Conservation (phyloP, 106 monocot genomes). For the Platanthera guangdongensis region DNA sequence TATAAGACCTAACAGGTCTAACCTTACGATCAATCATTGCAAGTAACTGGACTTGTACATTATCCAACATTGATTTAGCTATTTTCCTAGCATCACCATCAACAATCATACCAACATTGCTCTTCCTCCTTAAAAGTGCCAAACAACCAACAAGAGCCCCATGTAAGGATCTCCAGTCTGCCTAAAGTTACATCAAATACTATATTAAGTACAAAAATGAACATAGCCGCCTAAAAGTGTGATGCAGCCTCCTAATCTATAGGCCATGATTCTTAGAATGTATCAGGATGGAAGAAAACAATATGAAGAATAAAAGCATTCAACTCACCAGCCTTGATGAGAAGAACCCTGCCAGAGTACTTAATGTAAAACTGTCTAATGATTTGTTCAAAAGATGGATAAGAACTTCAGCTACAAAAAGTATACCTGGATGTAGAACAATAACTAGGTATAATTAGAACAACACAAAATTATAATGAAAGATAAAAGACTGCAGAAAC, state of each 20-base stretch:
- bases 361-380: conserved; percentile 34
- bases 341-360: conserved; percentile 68
- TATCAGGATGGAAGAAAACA: background rate
- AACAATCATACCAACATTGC: conserved; percentile 37
- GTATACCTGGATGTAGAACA: conserved; percentile 40
- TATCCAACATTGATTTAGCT: conserved; percentile 42
- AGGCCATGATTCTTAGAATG: background rate
- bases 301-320: conserved; percentile 4
- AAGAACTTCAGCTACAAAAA: conserved; percentile 72
- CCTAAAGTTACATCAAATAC: conserved; percentile 35
- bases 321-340: conserved; percentile 70
- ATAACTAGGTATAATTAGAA: background rate
- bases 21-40: conserved; percentile 80
- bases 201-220: conserved; percentile 11
- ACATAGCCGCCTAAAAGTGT: background rate
- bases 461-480: background rate
- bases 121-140: conserved; percentile 67
- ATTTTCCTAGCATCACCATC: conserved; percentile 50
- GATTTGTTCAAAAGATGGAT: conserved; percentile 31
- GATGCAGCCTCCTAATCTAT: background rate
- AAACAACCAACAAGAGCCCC: conserved; percentile 88
- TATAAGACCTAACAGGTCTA: background rate
- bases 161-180: conserved; percentile 84
- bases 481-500: background rate
- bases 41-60: conserved; percentile 65